Evolutionary conservation across 2,329 filamentous ascomycete genomes (phyloP).

Genomic region (Thielaviopsis ethacetica): DNA sequence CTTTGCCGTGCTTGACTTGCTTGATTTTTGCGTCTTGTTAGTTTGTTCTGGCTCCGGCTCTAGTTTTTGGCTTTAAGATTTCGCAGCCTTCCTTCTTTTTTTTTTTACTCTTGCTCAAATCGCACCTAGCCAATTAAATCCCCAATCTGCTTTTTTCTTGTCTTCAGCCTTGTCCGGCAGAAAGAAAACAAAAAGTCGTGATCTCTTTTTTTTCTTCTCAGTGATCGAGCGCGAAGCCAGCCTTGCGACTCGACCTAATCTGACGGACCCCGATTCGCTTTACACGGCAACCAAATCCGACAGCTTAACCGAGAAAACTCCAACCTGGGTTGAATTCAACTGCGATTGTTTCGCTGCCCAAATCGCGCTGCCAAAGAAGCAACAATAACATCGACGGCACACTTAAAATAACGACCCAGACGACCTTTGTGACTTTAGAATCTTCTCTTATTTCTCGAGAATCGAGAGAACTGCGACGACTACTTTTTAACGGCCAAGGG

Average conservation of each 20-base stretch:
- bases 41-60: background rate
- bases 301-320: background rate
- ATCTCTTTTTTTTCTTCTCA: background rate
- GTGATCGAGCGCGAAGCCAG: background rate
- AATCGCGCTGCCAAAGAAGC: background rate
- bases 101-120: background rate
- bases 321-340: background rate
- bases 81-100: background rate
- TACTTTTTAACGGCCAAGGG: background rate
- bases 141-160: background rate
- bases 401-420: background rate
- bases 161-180: background rate
- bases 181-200: background rate
- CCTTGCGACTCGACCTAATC: background rate
- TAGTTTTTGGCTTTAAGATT: background rate
- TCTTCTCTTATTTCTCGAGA: background rate
- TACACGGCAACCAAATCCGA: background rate
- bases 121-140: background rate
- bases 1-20: background rate
- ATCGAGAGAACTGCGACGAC: background rate
- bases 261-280: background rate
- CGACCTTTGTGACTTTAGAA: background rate
- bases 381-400: background rate
- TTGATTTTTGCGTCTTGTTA: background rate
- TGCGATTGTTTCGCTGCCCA: background rate